Evolutionary conservation across 768 basidiomycete species (phyloP), one percentile per base, ranked within the genome.

Genomic region (Lactarius indigo): DNA sequence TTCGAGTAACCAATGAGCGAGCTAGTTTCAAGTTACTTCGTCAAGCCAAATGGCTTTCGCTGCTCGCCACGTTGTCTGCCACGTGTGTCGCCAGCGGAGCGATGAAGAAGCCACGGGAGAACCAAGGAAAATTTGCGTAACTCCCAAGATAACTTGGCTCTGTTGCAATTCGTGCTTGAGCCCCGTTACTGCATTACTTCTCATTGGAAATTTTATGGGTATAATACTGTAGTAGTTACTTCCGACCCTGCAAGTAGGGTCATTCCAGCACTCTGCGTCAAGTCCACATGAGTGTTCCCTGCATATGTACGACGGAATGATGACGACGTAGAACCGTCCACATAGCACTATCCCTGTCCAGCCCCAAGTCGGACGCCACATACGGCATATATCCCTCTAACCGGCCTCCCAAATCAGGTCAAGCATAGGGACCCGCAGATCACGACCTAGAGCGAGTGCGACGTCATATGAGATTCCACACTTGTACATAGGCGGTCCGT

Each of bases 401-500:
- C 47, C 41, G 17, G 60, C 37, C 52, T 92, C 89, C 86, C 89
- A 92, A 70, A 92, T 75, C 41, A 90, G 70, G 69, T 92, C 89
- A 65, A 84, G 80, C 55, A 92, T 65, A 1, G 82, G 76, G 15
- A 93, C 79, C 1, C 83, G 80, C 20, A 92, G 70, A 41, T 89
- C 82, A 57, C 83, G 83, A 18, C 89, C 87, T 9, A 92, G 75
- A 4, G 73, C 74, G 64, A 85, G 72, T 1, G 84, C 83, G 6
- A 81, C 76, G 1, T 87, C 84, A 61, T 87, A 84, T 18, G 84
- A 82, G n/a, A 92, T 80, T 1, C 85, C 88, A 72, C 86, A 89
- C 71, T 90, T 92, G 75, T 89, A 90, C 77, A 80, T 84, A 1
- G 89, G 85, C 0, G 88, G 84, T 0, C 86, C 88, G 59, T 92